Percentiles rank a stretch among this genome's conserved stretches.
Evolutionary conservation across 345 rosid species (phyloP).

Genomic region (Eutrema yunnanense): DNA sequence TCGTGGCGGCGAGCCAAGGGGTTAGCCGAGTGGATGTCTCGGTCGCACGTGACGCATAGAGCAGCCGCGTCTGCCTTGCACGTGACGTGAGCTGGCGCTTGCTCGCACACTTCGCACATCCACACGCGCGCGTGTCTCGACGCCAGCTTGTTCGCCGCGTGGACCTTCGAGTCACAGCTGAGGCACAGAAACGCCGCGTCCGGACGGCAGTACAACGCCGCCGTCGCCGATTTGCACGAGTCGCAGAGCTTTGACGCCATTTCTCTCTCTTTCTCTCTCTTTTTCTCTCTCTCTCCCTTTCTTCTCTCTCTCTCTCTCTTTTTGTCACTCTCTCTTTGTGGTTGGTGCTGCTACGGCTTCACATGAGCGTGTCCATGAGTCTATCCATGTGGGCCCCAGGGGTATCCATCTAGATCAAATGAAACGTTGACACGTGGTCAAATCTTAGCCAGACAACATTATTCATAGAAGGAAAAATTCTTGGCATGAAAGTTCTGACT

Average conservation of each 20-base stretch:
- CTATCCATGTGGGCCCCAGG: conserved; percentile 57
- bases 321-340: conserved; percentile 21
- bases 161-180: conserved; percentile 77
- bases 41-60: conserved; percentile 90
- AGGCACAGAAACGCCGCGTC: conserved; percentile 91
- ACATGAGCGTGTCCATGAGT: conserved; percentile 24
- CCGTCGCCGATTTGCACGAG: conserved; percentile 91
- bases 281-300: neutral
- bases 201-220: conserved; percentile 74
- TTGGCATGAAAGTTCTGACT: conserved; percentile 9
- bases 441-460: conserved; percentile 51
- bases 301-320: neutral
- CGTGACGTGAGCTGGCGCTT: conserved; percentile 93
- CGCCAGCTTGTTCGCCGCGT: conserved; percentile 92
- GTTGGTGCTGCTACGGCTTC: conserved; percentile 26
- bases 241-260: conserved; percentile 94
- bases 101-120: conserved; percentile 97
- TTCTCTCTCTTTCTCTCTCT: neutral
- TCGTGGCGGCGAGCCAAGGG: conserved; percentile 91
- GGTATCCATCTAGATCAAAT: conserved; percentile 45
- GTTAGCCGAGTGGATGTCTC: conserved; percentile 94
- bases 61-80: conserved; percentile 99
- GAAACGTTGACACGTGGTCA: conserved; percentile 24
- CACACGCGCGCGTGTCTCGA: conserved; percentile 93
- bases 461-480: neutral